Evolutionary conservation across 805 yeast genomes (phyloP).

Genomic region (Saccharomycopsis guyanensis): DNA sequence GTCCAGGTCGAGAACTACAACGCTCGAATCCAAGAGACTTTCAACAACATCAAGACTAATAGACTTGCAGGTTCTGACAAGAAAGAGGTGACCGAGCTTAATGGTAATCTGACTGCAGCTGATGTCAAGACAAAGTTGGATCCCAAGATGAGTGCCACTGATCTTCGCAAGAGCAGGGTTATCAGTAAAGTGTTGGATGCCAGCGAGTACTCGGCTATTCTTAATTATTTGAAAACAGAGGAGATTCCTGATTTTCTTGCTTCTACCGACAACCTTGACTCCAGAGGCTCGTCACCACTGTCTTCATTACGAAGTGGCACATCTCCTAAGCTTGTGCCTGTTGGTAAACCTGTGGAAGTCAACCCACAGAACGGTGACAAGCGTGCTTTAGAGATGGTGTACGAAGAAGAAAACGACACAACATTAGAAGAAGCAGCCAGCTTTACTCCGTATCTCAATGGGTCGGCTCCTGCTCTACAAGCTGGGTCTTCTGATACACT

Average conservation of each 20-base stretch:
- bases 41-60: conserved; percentile 14
- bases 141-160: background rate
- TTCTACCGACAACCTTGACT: background rate
- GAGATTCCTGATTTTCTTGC: conserved; percentile 2
- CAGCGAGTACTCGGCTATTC: conserved; percentile 19
- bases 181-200: conserved; percentile 18
- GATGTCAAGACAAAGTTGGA: background rate
- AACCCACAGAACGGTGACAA: background rate
- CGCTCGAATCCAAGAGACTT: conserved; percentile 12
- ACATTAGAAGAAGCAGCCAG: no score
- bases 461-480: no score
- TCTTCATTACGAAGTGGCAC: background rate
- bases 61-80: background rate
- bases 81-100: background rate
- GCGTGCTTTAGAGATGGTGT: background rate
- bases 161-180: conserved; percentile 14
- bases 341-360: background rate
- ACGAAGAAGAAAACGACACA: background rate
- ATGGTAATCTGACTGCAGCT: background rate
- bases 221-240: conserved; percentile 13
- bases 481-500: background rate
- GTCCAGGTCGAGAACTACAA: background rate
- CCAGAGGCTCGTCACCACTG: background rate
- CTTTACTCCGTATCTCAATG: no score
- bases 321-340: background rate